Evolutionary conservation across 1,139 yeast species (phyloP).

Genomic region (Hyphopichia fennica): DNA sequence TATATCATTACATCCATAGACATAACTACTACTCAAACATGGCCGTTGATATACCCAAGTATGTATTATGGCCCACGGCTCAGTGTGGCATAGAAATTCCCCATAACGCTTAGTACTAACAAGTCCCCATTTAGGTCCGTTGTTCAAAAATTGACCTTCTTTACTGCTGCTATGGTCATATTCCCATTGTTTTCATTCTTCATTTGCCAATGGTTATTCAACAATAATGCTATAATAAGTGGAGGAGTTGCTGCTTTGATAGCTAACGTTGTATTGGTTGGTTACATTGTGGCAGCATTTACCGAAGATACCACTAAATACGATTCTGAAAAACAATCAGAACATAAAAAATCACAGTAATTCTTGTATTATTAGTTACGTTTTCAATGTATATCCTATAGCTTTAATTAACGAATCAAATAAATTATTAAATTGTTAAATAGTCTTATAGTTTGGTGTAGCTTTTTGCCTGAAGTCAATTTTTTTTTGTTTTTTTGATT

Average conservation of each 20-base stretch:
- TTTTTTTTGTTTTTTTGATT: too few species aligned
- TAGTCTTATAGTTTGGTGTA: background rate
- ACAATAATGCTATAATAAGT: constrained; percentile 64
- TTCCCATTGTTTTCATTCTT: constrained; percentile 79
- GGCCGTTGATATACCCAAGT: constrained; percentile 66
- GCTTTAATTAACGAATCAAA: too few species aligned
- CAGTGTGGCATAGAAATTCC: too few species aligned
- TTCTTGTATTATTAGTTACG: background rate
- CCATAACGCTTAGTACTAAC: constrained; percentile 2
- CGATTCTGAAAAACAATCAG: constrained; percentile 25
- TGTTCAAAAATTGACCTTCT: constrained; percentile 71
- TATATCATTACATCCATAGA: too few species aligned
- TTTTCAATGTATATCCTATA: background rate
- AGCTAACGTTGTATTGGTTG: constrained; percentile 84
- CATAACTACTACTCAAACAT: constrained; percentile 15
- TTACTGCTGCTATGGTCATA: constrained; percentile 86
- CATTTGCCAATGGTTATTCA: constrained; percentile 52
- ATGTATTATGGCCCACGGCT: too few species aligned
- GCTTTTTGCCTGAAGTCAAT: too few species aligned
- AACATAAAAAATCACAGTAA: constrained; percentile 14
- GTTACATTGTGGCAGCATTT: constrained; percentile 85
- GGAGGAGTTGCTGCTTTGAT: constrained; percentile 90
- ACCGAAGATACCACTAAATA: constrained; percentile 62
- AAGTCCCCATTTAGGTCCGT: constrained; percentile 46
- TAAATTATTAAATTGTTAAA: background rate